Evolutionary conservation across 1,284 basidiomycete genomes (phyloP).

Genomic region (Ceratobasidium sp.): DNA sequence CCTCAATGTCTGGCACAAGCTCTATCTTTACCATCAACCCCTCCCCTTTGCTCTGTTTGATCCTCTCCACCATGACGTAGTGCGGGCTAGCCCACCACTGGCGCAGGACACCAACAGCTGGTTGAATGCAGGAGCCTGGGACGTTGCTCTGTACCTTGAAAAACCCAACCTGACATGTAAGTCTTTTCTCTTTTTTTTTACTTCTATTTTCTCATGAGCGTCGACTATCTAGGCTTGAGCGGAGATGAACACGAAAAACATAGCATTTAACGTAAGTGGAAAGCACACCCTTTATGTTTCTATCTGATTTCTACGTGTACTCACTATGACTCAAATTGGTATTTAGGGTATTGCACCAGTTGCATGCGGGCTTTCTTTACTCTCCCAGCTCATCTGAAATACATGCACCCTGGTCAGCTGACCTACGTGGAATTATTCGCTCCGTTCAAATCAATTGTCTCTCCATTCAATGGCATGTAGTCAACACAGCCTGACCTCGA

Average conservation of each 20-base stretch:
- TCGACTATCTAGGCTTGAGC: not conserved
- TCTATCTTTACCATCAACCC: constrained; percentile 26
- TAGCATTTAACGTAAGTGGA: not conserved
- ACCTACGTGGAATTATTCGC: constrained; percentile 14
- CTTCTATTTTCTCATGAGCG: not conserved
- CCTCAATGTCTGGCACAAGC: constrained; percentile 17
- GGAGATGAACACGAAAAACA: not conserved
- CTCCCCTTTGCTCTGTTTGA: constrained; percentile 18
- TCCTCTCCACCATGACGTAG: not conserved
- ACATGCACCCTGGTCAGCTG: not conserved
- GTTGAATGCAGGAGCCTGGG: not conserved
- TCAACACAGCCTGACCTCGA: not conserved
- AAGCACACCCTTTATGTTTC: not conserved
- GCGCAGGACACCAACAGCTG: not conserved
- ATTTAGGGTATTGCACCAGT: constrained; percentile 17
- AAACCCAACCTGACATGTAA: not conserved
- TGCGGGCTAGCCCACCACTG: not conserved
- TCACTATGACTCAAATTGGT: not conserved
- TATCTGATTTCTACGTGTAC: not conserved
- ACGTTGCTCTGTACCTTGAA: constrained; percentile 15
- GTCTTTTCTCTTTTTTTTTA: not conserved
- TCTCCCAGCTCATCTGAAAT: not conserved
- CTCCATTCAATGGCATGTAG: not conserved
- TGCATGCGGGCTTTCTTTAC: constrained; percentile 15
- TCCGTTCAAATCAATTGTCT: not conserved